Conservation (phyloP, 805 yeast genomes). For the Spathaspora hagerdaliae region DNA sequence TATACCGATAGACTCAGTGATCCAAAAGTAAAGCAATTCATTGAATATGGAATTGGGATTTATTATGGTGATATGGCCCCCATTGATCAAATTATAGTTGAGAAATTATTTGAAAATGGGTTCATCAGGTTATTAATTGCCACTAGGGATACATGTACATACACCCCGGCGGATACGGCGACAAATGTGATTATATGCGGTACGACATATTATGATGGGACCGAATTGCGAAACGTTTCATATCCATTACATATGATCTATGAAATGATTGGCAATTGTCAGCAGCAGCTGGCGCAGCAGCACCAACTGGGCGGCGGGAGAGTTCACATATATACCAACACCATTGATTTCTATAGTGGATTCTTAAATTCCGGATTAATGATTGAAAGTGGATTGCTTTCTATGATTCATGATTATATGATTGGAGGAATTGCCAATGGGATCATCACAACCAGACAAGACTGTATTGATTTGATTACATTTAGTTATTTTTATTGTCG, state of each 20-base stretch:
- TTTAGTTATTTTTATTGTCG: slow-evolving; percentile 80
- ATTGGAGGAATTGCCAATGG: slow-evolving; percentile 69
- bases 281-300: no score
- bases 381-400: slow-evolving; percentile 69
- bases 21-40: slow-evolving; percentile 34
- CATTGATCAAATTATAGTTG: slow-evolving; percentile 53
- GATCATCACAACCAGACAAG: slow-evolving; percentile 66
- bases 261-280: slow-evolving; percentile 58
- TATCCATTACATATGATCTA: slow-evolving; percentile 61
- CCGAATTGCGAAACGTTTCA: slow-evolving; percentile 65
- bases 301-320: slow-evolving; percentile 19
- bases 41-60: slow-evolving; percentile 62
- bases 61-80: slow-evolving; percentile 54
- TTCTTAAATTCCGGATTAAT: slow-evolving; percentile 77
- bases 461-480: slow-evolving; percentile 87
- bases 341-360: slow-evolving; percentile 60
- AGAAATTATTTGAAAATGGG: slow-evolving; percentile 46
- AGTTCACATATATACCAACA: slow-evolving; percentile 55
- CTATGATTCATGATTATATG: slow-evolving; percentile 60
- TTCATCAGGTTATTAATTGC: slow-evolving; percentile 56
- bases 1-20: slow-evolving; percentile 47
- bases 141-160: slow-evolving; percentile 51
- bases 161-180: slow-evolving; percentile 50
- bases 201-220: slow-evolving; percentile 68
- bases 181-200: slow-evolving; percentile 60